Base-by-base conservation (phyloP, 2,329 filamentous ascomycete genomes). In the Raffaelea arxii region DNA sequence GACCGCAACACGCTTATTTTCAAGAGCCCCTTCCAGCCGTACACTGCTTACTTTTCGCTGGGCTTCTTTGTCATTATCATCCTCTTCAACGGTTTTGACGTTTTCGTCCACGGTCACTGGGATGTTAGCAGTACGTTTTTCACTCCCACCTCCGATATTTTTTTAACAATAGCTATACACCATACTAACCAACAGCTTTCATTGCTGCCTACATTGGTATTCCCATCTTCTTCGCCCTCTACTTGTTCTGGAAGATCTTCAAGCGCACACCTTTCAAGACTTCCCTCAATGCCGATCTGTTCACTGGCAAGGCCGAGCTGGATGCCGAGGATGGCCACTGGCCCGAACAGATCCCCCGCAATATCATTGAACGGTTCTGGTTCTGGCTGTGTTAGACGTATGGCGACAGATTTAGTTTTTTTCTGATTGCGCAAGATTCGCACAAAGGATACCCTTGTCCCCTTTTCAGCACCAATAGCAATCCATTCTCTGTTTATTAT, bases 11-110 rank as follows among this genome's bases (percentile, higher is more conserved):
- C 68, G 1, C 64, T 89, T 18, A 80, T 82, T 1, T 86, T 83
- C 65, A 79, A 74, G 49, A 74, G 78, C 3, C 72, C 70, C 19
- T 68, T 76, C 51, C 83, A 89, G 64, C 85, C 85, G 3, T 88
- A 77, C 58, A 68, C 79, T 4, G 82, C 83, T 2, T 89, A 63
- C 42, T 77, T 79, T 47, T 73, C 80, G 1, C 65, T 86, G 5
- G 60, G 66, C 3, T 79, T 76, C 46, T 84, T 80, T 35, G 68
- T 83, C 84, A 43, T 83, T 30, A 81, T 89, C 65, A 77, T 80
- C 2, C 70, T 88, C 50, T 82, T 87, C 32, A 81, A 83, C 38
- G 84, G 84, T 0, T 89, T 86, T 52, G 72, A 81, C 2, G 80
- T 85, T 4, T 89, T 89, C 58, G 69, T 86, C 49, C 78, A 80